Base-by-base conservation (phyloP, 768 basidiomycete species). In the Chalciporus piperatus region DNA sequence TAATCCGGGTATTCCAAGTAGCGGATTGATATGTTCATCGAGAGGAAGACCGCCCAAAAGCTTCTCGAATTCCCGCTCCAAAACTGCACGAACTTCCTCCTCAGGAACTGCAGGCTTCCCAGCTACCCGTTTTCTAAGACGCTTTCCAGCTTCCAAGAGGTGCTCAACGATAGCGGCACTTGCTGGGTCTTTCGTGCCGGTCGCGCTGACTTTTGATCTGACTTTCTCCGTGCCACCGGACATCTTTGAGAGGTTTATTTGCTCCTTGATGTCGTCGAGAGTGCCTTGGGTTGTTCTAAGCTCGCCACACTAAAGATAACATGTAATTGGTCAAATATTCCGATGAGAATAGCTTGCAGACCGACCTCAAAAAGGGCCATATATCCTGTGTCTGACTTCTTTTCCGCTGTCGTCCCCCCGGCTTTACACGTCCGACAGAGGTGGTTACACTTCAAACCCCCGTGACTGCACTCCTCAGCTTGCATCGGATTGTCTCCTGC, bases 401-500 rank as follows among this genome's bases (percentile, higher is more conserved):
- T 68, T 17, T 56, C 46, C n/a, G 14, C 58, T 13, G 61, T 45
- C 0, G 56, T 59, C 0, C 70, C 69, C 1, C 70, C 69, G 4
- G 62, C 63, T 42, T 63, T 44, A 30, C 70, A 73, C 7, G 48
- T 61, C 7, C 66, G 58, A 42, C 71, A 73, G 52, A 68, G 67
- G 39, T 52, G 51, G 40, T 71, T 72, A 16, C 60, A 55, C 14
- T 48, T 56, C 1, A 67, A 33, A 0, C 70, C 70, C 23, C 48
- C 59, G 23, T 70, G 69, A 40, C 61, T 64, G 45, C 64, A 70
- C 13, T 58, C 53, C 39, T 71, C 68, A 0, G 65, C 58, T 32
- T 70, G 71, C 69, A 70, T 68, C 1, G 70, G 71, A 32, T 71
- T 72, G 44, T 72, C 70, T 3, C 59, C 64, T 6, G 58, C 51